phyloP scores from a whole-genome alignment of 345 rosid genomes.

The Eucalyptus tenuipes region DNA sequence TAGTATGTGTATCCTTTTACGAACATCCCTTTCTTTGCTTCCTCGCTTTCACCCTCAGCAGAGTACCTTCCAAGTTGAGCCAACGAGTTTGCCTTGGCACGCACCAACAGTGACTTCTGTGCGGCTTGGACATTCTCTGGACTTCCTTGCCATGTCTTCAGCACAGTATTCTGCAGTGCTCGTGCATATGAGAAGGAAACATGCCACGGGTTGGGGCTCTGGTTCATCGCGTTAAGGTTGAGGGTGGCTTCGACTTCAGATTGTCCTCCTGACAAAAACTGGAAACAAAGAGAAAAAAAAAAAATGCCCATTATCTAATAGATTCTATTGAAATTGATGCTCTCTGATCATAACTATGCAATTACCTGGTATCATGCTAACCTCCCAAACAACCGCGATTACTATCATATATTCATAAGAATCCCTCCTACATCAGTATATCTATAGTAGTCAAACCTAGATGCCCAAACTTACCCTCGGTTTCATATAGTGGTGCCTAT shows the following conservation, averaged over 20 bases:
- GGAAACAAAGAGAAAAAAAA: background rate
- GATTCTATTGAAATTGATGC: background rate
- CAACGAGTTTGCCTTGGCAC: constrained; percentile 92
- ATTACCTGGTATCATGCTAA: background rate
- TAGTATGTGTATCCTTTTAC: constrained; percentile 95
- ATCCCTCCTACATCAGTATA: background rate
- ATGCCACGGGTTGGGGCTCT: constrained; percentile 96
- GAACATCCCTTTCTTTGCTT: constrained; percentile 94
- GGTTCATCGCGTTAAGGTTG: constrained; percentile 96
- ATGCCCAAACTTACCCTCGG: background rate
- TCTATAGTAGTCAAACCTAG: background rate
- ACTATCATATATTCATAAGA: background rate
- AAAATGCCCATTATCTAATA: background rate
- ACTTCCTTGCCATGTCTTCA: constrained; percentile 90
- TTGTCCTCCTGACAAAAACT: constrained; percentile 98
- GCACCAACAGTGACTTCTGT: constrained; percentile 76
- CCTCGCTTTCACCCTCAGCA: constrained; percentile 75
- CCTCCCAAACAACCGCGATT: background rate
- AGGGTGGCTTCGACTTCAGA: constrained; percentile 91
- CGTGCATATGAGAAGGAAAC: constrained; percentile 98
- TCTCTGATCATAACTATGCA: background rate
- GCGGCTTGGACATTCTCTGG: constrained; percentile 76
- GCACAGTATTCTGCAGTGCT: constrained; percentile 88
- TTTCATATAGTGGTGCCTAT: background rate
- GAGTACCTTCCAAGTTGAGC: constrained; percentile 95